These are phyloP conservation scores for Sclerotiophoma versabilis DNA, from an alignment of 2,329 filamentous ascomycete species.

Conservation along the genomic window DNA sequence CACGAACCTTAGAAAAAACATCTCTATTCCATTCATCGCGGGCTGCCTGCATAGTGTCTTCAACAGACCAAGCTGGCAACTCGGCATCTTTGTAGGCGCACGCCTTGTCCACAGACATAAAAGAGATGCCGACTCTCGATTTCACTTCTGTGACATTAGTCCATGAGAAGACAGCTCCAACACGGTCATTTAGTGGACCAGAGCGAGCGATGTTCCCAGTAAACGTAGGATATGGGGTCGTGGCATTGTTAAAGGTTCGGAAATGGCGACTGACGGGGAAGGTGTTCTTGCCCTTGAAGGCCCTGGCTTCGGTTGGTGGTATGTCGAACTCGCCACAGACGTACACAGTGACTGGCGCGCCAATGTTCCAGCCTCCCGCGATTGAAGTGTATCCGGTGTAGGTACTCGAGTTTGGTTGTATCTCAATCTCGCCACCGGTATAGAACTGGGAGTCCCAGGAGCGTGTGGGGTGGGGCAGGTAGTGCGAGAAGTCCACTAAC, in stretches of 20 bases:
- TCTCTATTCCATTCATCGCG: conserved; percentile 57
- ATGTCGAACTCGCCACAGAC: conserved; percentile 47
- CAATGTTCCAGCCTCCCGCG: conserved; percentile 49
- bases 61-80: conserved; percentile 53
- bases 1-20: conserved; percentile 65
- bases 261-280: conserved; percentile 45
- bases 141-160: conserved; percentile 49
- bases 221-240: conserved; percentile 40
- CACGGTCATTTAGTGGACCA: conserved; percentile 50
- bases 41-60: conserved; percentile 51
- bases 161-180: conserved; percentile 62
- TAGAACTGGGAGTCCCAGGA: conserved; percentile 49
- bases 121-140: conserved; percentile 61
- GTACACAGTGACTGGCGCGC: conserved; percentile 45
- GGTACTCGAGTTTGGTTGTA: conserved; percentile 35
- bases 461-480: conserved; percentile 42
- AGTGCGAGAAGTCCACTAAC: conserved; percentile 59
- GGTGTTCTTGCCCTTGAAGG: conserved; percentile 49
- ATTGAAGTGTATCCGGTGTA: conserved; percentile 47
- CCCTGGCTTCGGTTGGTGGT: conserved; percentile 27
- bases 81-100: conserved; percentile 58
- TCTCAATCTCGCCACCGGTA: conserved; percentile 44
- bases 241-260: conserved; percentile 40
- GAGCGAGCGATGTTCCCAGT: conserved; percentile 36
- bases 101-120: conserved; percentile 54